phyloP scores from a whole-genome alignment of 169 alveolate species.

The Plasmodium inui region DNA sequence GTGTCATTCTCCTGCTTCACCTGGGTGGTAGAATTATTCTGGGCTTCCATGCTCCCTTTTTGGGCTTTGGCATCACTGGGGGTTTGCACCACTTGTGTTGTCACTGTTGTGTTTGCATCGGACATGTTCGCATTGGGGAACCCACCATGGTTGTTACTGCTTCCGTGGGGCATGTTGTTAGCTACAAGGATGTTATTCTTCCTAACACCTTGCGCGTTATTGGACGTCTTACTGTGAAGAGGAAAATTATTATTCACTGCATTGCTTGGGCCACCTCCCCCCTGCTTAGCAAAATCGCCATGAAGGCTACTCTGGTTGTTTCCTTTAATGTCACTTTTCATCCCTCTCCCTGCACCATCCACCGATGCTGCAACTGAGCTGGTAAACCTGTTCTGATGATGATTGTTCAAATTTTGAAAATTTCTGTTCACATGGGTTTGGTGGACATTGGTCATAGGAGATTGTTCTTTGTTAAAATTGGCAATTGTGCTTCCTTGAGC shows the following conservation, averaged over 20 bases:
- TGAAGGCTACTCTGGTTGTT: background rate
- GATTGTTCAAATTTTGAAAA: background rate
- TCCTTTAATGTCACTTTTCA: background rate
- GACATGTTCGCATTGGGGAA: background rate
- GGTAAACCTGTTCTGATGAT: slow-evolving; percentile 2
- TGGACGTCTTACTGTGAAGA: background rate
- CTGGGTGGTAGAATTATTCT: background rate
- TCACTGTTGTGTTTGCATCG: background rate
- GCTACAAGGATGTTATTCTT: background rate
- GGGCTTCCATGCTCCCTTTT: background rate
- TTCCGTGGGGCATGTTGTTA: background rate
- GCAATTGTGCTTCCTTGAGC: background rate
- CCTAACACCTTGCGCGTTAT: background rate
- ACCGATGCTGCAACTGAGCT: background rate
- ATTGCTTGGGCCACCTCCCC: background rate
- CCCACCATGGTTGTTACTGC: background rate
- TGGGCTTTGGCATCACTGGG: background rate
- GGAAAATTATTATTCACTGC: background rate
- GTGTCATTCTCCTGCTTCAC: background rate
- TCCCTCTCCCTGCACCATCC: background rate
- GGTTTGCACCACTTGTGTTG: background rate
- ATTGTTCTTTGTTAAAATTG: background rate
- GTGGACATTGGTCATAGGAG: background rate
- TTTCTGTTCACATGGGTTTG: background rate
- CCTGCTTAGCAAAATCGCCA: background rate